Evolutionary conservation across 78 protist species (phyloP).

Genomic region (Emiliania huxleyi): DNA sequence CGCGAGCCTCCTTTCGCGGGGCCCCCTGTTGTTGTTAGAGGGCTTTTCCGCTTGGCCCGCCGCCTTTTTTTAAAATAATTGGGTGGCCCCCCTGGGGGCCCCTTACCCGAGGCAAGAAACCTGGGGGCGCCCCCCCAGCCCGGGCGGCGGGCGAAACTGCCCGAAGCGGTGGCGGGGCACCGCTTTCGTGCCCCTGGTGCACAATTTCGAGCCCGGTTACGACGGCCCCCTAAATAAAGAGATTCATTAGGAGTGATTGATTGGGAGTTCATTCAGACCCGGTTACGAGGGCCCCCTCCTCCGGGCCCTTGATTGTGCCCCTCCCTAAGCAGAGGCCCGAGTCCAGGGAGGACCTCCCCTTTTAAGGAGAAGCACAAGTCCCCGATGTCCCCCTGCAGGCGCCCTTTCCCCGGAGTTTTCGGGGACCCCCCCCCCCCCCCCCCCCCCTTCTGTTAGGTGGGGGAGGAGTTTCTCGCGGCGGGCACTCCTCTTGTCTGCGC

Average conservation of each 20-base stretch:
- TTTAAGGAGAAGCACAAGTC: too few species aligned
- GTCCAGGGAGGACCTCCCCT: too few species aligned
- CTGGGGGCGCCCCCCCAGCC: background rate
- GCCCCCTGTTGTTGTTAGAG: conserved; percentile 64
- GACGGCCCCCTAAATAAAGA: background rate
- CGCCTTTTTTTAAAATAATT: conserved; percentile 72
- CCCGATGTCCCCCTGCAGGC: too few species aligned
- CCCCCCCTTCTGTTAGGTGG: too few species aligned
- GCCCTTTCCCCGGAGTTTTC: too few species aligned
- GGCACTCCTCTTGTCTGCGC: conserved; percentile 86
- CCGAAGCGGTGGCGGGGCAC: background rate
- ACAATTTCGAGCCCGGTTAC: conserved; percentile 42
- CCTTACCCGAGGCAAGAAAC: background rate
- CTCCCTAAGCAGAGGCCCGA: too few species aligned
- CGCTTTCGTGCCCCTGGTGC: conserved; percentile 26
- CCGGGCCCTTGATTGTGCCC: too few species aligned
- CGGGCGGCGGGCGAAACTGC: background rate
- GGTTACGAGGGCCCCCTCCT: too few species aligned
- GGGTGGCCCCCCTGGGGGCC: conserved; percentile 75
- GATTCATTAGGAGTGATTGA: too few species aligned
- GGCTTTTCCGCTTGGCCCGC: conserved; percentile 47
- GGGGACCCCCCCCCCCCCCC: too few species aligned
- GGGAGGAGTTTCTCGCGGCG: conserved; percentile 77
- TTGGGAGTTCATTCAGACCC: too few species aligned
- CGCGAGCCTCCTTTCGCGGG: conserved; percentile 66